Evolutionary conservation across 179 eudicot species (phyloP), one percentile per base, ranked within the genome.

Genomic region (Monotropa hypopitys): DNA sequence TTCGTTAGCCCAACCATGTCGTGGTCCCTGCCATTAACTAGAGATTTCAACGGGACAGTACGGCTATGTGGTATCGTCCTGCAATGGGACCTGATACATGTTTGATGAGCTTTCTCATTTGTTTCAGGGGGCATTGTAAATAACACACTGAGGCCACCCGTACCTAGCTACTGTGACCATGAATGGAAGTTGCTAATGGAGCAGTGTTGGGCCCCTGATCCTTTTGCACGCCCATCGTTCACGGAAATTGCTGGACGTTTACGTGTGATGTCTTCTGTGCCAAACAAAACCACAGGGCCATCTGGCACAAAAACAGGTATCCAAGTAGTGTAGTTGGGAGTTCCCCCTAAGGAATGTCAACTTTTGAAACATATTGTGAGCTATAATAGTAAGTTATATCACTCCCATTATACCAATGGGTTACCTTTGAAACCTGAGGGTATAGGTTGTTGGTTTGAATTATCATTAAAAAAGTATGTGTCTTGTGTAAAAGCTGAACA

Each of bases 161-260:
- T 79, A 30, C 81, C 81, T 23, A 56, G 16, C 46, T 74, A 26
- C 53, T 79, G 81, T 51, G 81, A 79, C 46, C 32, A 50, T 40
- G 81, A 79, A 65, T 79, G 81, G 81, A 74, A 43, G 66, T 38
- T 63, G 47, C 81, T 79, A 33, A 79, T 79, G 81, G 81, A 79
- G 78, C 81, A 79, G 67, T 79, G 81, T 33, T 79, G 81, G 81
- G 77, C 81, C 38, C 81, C 81, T 4, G 81, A 79, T 74, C 81
- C 81, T 23, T 72, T 67, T 56, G 53, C 21, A 16, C 81, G 81
- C 12, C 81, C 81, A 35, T 79, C 81, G 13, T 79, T 79, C 46
- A 74, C 73, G 0, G 81, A 79, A 66, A 79, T 79, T 2, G 78
- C 78, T 10, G 40, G 78, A 47, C 78, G 78, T n/a, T 66, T 79